phyloP scores from a whole-genome alignment of 306 rosid species.

The Mimosa pudica region DNA sequence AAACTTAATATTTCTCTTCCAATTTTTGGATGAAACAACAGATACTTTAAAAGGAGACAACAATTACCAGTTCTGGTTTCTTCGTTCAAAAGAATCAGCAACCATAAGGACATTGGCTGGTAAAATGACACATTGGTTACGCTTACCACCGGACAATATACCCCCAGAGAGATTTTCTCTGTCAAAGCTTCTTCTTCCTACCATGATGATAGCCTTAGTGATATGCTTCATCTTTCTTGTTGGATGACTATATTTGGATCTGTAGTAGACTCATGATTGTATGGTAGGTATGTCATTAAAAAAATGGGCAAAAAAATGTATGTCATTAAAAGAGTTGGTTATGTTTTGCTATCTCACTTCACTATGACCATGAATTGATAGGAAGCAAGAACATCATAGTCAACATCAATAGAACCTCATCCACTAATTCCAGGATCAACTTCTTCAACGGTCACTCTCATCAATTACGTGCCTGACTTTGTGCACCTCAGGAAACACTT shows the following conservation, averaged over 20 bases:
- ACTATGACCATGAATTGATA: constrained; percentile 29
- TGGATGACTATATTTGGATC: not conserved
- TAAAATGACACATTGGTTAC: constrained; percentile 48
- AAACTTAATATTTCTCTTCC: not conserved
- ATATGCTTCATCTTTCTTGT: constrained; percentile 36
- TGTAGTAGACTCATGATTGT: constrained; percentile 22
- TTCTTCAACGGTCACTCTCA: not conserved
- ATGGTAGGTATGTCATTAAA: constrained; percentile 51
- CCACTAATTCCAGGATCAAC: constrained; percentile 36
- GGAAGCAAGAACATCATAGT: constrained; percentile 20
- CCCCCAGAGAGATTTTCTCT: constrained; percentile 33
- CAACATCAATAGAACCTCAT: constrained; percentile 34
- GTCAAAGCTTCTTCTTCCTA: constrained; percentile 39
- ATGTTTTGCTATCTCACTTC: constrained; percentile 46
- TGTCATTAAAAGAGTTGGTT: constrained; percentile 64
- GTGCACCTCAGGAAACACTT: too few species aligned
- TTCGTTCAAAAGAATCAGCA: constrained; percentile 62
- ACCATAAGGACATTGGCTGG: constrained; percentile 44
- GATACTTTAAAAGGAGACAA: not conserved
- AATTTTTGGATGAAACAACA: not conserved
- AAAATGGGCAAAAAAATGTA: constrained; percentile 45
- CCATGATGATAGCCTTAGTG: constrained; percentile 30
- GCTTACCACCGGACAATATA: constrained; percentile 39
- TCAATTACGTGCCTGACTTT: too few species aligned
- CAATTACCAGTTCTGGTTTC: constrained; percentile 62